Conservation (phyloP, 257 asterid genomes). For the Jacaranda copaia region DNA sequence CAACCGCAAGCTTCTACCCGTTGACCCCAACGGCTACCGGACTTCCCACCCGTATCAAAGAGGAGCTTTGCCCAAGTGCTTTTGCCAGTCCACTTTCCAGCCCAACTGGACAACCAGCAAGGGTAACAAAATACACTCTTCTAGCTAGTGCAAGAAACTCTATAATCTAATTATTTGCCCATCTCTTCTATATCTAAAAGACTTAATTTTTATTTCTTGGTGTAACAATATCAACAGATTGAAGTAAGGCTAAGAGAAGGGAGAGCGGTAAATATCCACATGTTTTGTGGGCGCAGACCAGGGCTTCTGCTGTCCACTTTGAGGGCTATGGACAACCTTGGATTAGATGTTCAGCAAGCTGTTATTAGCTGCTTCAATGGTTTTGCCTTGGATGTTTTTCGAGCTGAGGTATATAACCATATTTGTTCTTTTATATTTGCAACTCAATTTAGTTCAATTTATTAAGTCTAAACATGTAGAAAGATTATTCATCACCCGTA, state of each 20-base stretch:
- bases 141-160: neutral
- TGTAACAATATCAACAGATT: constrained; percentile 47
- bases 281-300: constrained; percentile 68
- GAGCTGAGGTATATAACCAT: constrained; percentile 62
- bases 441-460: neutral
- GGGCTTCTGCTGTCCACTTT: constrained; percentile 67
- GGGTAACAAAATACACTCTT: constrained; percentile 47
- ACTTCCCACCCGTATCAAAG: constrained; percentile 58
- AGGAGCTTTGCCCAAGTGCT: constrained; percentile 71
- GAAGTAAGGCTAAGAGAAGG: constrained; percentile 78
- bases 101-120: constrained; percentile 74
- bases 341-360: constrained; percentile 76
- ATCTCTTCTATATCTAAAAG: neutral
- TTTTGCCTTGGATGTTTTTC: constrained; percentile 69
- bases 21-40: constrained; percentile 62
- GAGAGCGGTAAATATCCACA: constrained; percentile 72
- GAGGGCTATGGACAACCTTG: constrained; percentile 72
- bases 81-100: constrained; percentile 69
- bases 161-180: neutral
- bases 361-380: constrained; percentile 83
- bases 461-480: neutral
- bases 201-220: too few relatives aligned
- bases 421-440: neutral
- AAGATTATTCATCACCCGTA: too few relatives aligned
- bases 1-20: constrained; percentile 52